These are phyloP conservation scores for Phytopythium sindhum DNA, from an alignment of 352 stramenopile species.

Conservation along the genomic window DNA sequence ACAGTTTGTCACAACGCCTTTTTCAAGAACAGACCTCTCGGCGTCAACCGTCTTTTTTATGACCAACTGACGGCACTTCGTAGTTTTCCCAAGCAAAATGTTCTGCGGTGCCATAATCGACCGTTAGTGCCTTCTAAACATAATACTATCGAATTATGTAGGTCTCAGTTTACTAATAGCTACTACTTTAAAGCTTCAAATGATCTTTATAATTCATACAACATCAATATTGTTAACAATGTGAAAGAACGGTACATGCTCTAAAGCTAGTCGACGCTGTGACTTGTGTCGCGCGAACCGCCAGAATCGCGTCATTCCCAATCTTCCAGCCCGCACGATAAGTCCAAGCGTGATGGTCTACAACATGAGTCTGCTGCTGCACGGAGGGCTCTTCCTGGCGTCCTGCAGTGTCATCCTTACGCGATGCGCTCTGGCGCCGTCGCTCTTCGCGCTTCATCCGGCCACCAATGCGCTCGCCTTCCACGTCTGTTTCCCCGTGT, in stretches of 20 bases:
- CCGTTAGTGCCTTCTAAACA: too few relatives aligned
- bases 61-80: too few relatives aligned
- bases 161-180: too few relatives aligned
- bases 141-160: too few relatives aligned
- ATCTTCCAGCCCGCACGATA: not conserved
- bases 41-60: too few relatives aligned
- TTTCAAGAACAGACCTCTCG: too few relatives aligned
- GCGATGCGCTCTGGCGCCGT: constrained; percentile 25
- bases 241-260: not conserved
- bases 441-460: constrained; percentile 59
- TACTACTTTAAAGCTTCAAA: too few relatives aligned
- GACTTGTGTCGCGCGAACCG: not conserved
- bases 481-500: constrained; percentile 57
- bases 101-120: too few relatives aligned
- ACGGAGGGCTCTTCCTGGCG: constrained; percentile 44
- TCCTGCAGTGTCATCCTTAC: constrained; percentile 44
- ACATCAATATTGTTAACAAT: too few relatives aligned
- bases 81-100: too few relatives aligned
- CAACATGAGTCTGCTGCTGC: constrained; percentile 17
- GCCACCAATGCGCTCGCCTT: constrained; percentile 59
- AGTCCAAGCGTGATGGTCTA: not conserved
- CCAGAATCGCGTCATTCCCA: not conserved
- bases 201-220: too few relatives aligned
- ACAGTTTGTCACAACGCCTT: too few relatives aligned
- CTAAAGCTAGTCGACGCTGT: not conserved